A percentile compares a stretch with the other conserved stretches of the same genome.
phyloP scores from a whole-genome alignment of 768 basidiomycete genomes.

The Suillus plorans region DNA sequence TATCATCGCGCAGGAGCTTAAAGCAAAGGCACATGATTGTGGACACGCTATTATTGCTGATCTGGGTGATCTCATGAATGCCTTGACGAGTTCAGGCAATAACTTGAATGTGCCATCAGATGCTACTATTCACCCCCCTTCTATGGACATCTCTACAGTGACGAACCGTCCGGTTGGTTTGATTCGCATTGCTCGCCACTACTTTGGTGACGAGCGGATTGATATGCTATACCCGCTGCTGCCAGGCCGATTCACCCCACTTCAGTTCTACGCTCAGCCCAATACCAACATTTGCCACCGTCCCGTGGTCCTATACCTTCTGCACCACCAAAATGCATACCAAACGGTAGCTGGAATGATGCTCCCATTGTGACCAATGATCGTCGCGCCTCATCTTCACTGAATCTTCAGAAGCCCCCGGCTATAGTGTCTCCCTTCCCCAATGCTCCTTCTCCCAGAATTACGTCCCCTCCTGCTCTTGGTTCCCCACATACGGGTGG shows the following conservation, averaged over 20 bases:
- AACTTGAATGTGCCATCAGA: too few species aligned
- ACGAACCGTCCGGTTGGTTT: too few species aligned
- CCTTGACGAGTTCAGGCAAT: conserved; percentile 61
- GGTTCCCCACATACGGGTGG: conserved; percentile 42
- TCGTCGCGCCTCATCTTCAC: conserved; percentile 51
- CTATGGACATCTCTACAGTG: too few species aligned
- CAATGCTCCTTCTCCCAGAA: conserved; percentile 41
- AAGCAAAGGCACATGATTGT: conserved; percentile 82
- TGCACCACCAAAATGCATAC: conserved; percentile 61
- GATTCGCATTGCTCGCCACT: too few species aligned
- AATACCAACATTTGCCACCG: too few species aligned
- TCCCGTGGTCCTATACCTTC: conserved; percentile 42
- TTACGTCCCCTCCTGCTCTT: conserved; percentile 44
- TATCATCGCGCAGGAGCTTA: conserved; percentile 85
- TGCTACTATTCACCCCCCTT: too few species aligned
- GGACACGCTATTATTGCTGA: conserved; percentile 74
- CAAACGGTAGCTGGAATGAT: conserved; percentile 91
- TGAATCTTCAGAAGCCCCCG: conserved; percentile 52
- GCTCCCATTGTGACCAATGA: conserved; percentile 56
- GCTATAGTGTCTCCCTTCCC: conserved; percentile 92
- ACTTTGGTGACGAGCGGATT: too few species aligned
- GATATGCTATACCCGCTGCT: too few species aligned
- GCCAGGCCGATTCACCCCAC: too few species aligned
- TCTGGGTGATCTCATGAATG: conserved; percentile 70
- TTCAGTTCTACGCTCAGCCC: too few species aligned